A percentile compares a stretch with the other conserved stretches of the same genome.
Conservation (phyloP, 2,329 filamentous ascomycete genomes). For the Emydomyces testavorans region DNA sequence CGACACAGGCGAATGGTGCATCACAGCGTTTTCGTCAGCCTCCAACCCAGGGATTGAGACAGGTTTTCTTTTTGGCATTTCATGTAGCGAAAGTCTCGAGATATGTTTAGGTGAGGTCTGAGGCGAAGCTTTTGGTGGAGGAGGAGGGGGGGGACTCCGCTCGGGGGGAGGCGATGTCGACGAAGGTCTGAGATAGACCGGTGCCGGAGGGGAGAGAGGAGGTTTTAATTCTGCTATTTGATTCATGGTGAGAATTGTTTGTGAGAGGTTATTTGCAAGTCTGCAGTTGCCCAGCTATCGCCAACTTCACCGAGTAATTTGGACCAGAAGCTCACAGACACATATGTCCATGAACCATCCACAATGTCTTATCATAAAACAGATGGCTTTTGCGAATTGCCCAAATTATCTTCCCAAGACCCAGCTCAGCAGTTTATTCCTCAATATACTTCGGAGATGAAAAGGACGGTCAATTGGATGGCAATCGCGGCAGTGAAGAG, state of each 20-base stretch:
- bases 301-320: neutral
- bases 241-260: neutral
- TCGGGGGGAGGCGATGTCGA: slow-evolving; percentile 21
- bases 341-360: neutral
- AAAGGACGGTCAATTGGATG: neutral
- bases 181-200: slow-evolving; percentile 34
- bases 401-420: neutral
- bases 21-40: slow-evolving; percentile 19
- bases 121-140: slow-evolving; percentile 13
- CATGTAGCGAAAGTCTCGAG: slow-evolving; percentile 16
- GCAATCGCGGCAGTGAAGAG: neutral
- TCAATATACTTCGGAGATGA: neutral
- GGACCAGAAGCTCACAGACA: neutral
- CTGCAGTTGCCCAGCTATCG: neutral
- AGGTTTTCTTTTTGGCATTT: slow-evolving; percentile 21
- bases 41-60: slow-evolving; percentile 17
- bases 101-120: slow-evolving; percentile 18
- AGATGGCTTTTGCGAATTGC: neutral
- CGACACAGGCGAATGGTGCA: slow-evolving; percentile 26
- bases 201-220: slow-evolving; percentile 33
- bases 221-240: slow-evolving; percentile 13
- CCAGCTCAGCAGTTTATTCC: neutral
- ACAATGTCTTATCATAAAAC: neutral
- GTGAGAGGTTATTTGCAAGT: neutral
- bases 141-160: slow-evolving; percentile 16